Conservation (phyloP, 345 rosid species). For the Citrus glauca region DNA sequence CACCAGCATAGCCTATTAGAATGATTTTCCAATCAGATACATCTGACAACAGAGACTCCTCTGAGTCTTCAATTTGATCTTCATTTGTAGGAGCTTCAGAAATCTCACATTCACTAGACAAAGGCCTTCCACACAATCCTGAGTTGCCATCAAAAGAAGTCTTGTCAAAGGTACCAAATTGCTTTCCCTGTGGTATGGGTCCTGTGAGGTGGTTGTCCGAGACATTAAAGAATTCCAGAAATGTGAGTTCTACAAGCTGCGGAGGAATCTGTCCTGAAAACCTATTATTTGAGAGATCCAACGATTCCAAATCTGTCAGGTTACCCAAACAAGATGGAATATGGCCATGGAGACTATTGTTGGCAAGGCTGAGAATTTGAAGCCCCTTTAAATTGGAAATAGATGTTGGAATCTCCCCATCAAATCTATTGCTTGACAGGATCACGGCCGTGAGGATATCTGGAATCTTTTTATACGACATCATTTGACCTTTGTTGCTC, state of each 20-base stretch:
- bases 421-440: background rate
- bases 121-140: too few relatives aligned
- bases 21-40: background rate
- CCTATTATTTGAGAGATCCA: background rate
- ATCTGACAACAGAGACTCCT: background rate
- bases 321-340: background rate
- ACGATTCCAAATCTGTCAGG: background rate
- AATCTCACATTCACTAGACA: too few relatives aligned
- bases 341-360: background rate
- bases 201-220: background rate
- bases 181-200: background rate
- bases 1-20: background rate
- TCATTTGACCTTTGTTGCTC: background rate
- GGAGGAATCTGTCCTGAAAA: background rate
- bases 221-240: background rate
- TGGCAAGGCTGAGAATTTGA: background rate
- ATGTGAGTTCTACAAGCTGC: background rate
- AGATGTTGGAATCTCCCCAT: constrained; percentile 2
- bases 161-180: background rate
- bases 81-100: too few relatives aligned
- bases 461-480: background rate
- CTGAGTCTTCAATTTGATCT: too few relatives aligned
- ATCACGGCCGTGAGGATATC: background rate
- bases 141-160: background rate
- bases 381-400: background rate